A percentile compares a stretch with the other conserved stretches of the same genome.
phyloP scores from a whole-genome alignment of 208 protist species.

The Trypanosoma scelopori region DNA sequence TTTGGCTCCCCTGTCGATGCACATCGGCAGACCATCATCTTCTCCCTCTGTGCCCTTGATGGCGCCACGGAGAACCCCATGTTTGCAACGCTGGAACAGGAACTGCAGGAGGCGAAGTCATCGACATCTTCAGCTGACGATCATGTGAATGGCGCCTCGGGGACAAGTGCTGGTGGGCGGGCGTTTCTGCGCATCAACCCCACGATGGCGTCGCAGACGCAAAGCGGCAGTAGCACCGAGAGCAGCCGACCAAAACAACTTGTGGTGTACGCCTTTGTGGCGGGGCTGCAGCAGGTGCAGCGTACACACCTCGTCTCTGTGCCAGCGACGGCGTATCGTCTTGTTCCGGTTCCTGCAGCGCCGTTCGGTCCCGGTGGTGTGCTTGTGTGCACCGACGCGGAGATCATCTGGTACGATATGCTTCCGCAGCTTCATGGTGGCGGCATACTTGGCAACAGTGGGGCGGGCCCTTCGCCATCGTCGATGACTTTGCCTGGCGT shows the following conservation, averaged over 20 bases:
- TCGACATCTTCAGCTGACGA: background rate
- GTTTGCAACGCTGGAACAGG: constrained; percentile 80
- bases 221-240: background rate
- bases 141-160: background rate
- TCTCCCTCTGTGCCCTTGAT: constrained; percentile 68
- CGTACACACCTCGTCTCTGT: constrained; percentile 94
- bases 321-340: constrained; percentile 87
- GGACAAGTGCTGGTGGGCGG: constrained; percentile 6
- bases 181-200: constrained; percentile 26
- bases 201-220: background rate
- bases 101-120: constrained; percentile 48
- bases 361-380: constrained; percentile 95
- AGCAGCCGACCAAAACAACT: constrained; percentile 22
- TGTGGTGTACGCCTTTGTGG: constrained; percentile 97
- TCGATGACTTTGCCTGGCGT: constrained; percentile 4
- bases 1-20: constrained; percentile 71
- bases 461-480: background rate
- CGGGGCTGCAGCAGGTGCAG: constrained; percentile 98
- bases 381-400: constrained; percentile 95
- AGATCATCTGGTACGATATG: constrained; percentile 93
- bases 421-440: constrained; percentile 30
- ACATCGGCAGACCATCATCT: constrained; percentile 72
- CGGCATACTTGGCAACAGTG: constrained; percentile 24
- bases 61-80: constrained; percentile 57
- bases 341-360: constrained; percentile 88